Base-by-base conservation (phyloP, 495 filamentous ascomycete species). In the Hypoxylon fragiforme region DNA sequence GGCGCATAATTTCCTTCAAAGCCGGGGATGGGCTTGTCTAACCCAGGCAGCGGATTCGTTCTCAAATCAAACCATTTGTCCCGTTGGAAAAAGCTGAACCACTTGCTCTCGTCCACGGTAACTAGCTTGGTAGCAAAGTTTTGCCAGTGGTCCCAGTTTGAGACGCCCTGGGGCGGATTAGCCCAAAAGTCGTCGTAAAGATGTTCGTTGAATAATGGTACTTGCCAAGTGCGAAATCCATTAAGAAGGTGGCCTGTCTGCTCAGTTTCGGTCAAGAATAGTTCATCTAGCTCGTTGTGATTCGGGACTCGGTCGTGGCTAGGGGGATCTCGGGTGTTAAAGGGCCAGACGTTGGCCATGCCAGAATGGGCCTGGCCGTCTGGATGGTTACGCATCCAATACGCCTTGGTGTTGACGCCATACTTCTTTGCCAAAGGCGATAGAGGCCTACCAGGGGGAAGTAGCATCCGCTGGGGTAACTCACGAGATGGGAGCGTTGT, bases 341-440 rank as follows among this genome's bases (percentile, higher is more conserved):
- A n/a, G n/a, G n/a, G n/a, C n/a, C n/a, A n/a, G n/a, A n/a, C n/a
- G n/a, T n/a, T n/a, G n/a, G n/a, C n/a, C n/a, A n/a, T n/a, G n/a
- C n/a, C n/a, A 35, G 51, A 54, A 20, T 54, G 51, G 11, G 43
- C 18, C 19, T 3, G 16, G 19, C 42, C 24, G 15, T 54, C 51
- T 1, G 43, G 28, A 1, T 28, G 28, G 13, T 15, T 1, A 9
- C 21, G 15, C 19, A 24, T n/a, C 35, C 44, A 34, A 13, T 20
- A 42, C 1, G 42, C 18, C 6, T 3, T 15, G 0, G 0, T 1
- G 12, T 42, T 39, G 13, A 54, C 9, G 0, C 51, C 51, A 11
- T 19, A 28, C 18, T 24, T 40, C 6, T 21, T 5, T 16, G 42
- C 43, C 3, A 40, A 28, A 6, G 51, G 43, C 14, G 51, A 35